phyloP scores from a whole-genome alignment of 1,284 basidiomycete genomes.

The Ustilago xerochloae region DNA sequence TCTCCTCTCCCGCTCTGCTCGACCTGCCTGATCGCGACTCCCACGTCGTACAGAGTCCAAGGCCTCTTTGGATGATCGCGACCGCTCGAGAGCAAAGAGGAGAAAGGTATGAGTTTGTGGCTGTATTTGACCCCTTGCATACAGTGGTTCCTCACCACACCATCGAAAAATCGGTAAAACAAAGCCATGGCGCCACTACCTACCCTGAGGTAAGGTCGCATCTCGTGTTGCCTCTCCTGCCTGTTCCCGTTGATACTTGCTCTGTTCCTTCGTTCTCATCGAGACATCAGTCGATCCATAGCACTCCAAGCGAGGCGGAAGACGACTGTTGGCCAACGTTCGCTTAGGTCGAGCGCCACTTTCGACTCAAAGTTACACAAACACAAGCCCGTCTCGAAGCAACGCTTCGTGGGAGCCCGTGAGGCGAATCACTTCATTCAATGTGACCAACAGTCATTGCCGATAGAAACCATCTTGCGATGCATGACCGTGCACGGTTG shows the following conservation, averaged over 20 bases:
- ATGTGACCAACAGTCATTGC: neutral
- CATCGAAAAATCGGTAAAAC: neutral
- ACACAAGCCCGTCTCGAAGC: neutral
- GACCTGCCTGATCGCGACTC: too few species aligned
- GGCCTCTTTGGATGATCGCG: neutral
- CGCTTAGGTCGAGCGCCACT: neutral
- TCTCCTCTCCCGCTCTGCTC: neutral
- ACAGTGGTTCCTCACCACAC: neutral
- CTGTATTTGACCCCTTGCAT: slow-evolving; percentile 1
- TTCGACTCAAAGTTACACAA: neutral
- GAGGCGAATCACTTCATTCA: neutral
- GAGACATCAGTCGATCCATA: neutral
- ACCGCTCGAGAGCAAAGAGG: too few species aligned
- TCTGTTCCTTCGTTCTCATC: too few species aligned
- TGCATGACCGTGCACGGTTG: neutral
- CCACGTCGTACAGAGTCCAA: neutral
- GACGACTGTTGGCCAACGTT: too few species aligned
- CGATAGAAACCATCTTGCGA: neutral
- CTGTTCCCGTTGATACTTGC: neutral
- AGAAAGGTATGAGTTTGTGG: slow-evolving; percentile 1
- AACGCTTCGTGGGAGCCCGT: neutral
- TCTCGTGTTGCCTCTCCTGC: neutral
- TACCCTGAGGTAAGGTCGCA: neutral
- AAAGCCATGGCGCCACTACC: neutral
- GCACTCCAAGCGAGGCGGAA: neutral